Evolutionary conservation across 208 protist species (phyloP), one percentile per base, ranked within the genome.

Genomic region (Trypanosoma mega): DNA sequence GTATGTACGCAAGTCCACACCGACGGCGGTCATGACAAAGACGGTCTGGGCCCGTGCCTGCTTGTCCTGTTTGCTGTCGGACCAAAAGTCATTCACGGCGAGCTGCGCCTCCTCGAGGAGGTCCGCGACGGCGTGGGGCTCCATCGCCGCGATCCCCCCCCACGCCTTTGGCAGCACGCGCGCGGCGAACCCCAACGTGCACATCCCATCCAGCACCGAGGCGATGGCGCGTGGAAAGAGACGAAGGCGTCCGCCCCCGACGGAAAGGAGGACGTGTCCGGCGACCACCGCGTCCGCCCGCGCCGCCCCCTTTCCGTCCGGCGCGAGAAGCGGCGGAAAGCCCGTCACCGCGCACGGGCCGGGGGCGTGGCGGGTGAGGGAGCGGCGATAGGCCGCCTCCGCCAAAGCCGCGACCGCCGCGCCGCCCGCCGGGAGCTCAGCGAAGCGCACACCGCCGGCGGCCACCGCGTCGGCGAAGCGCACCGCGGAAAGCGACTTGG

Each of bases 1-100:
- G 62, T 90, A 92, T 16, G 72, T 56, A 27, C 78, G 75, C n/a
- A 96, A 55, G 41, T 83, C 77, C 21, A 65, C 60, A 18, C 91
- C 84, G 30, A 96, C 78, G 31, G 77, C 71, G 55, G 58, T 85
- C 87, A 96, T 85, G 18, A 96, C 70, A 56, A 92, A 94, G 8
- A 77, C 74, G 9, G 68, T 59, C 33, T 93, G 72, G 11, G 83
- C 70, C 34, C 76, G 75, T 9, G 82, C 72, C 58, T 87, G 82
- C 37, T 80, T 66, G 60, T 94, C 85, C 68, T 94, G 84, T 20
- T 79, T 74, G 74, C 82, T 90, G 63, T 87, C 87, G 43, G 69
- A 78, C 85, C 87, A 96, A 73, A 87, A 92, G 23, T 93, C 87
- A 43, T 59, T 80, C 63, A 96, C 92, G 39, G 76, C 39, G 34